These are phyloP conservation scores for Niveomyces coronatus DNA, from an alignment of 2,329 filamentous ascomycete species.

Conservation along the genomic window DNA sequence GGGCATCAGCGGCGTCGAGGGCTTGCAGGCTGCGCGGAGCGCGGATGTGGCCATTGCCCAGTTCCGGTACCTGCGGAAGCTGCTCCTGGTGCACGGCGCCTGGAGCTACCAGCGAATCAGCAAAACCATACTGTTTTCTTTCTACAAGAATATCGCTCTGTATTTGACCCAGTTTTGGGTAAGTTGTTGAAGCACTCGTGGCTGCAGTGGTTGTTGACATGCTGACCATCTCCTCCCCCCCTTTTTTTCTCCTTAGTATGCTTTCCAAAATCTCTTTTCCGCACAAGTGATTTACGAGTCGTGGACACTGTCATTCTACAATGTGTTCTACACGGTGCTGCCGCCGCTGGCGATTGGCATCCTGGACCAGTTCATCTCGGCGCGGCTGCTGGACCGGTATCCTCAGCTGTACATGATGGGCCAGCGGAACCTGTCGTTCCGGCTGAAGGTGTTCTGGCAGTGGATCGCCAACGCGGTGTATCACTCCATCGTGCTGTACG, in stretches of 20 bases:
- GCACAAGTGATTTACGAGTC: slow-evolving; percentile 98
- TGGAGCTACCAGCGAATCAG: slow-evolving; percentile 97
- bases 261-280: slow-evolving; percentile 96
- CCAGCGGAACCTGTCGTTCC: slow-evolving; percentile 90
- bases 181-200: slow-evolving; percentile 29
- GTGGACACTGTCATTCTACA: slow-evolving; percentile 99
- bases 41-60: slow-evolving; percentile 94
- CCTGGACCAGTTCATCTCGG: slow-evolving; percentile 95
- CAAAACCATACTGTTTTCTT: slow-evolving; percentile 96
- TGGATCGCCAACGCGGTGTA: slow-evolving; percentile 95
- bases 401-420: slow-evolving; percentile 91
- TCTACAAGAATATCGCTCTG: slow-evolving; percentile 97
- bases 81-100: slow-evolving; percentile 86
- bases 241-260: slow-evolving; percentile 56
- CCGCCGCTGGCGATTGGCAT: slow-evolving; percentile 92
- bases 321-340: slow-evolving; percentile 92
- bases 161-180: slow-evolving; percentile 99
- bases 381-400: slow-evolving; percentile 85
- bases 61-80: slow-evolving; percentile 88
- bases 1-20: slow-evolving; percentile 93
- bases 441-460: slow-evolving; percentile 78
- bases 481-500: slow-evolving; percentile 88
- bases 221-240: too few relatives aligned
- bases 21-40: slow-evolving; percentile 89
- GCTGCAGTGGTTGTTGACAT: slow-evolving; percentile 1